Conservation (phyloP, 495 filamentous ascomycete species). For the Hapsidospora chrysogenum region DNA sequence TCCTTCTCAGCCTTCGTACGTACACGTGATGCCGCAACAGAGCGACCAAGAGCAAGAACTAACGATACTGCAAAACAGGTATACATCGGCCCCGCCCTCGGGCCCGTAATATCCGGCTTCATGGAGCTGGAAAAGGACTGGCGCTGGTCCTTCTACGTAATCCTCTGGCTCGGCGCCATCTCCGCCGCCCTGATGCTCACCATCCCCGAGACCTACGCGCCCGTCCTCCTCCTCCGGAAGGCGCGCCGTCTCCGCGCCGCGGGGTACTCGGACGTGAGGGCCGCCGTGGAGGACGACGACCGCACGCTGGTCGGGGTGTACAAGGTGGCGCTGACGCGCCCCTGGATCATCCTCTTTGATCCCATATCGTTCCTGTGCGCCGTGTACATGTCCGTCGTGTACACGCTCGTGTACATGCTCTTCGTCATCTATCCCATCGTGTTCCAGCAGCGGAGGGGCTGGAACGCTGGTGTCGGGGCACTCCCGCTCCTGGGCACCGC, state of each 20-base stretch:
- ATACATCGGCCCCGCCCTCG: constrained; percentile 34
- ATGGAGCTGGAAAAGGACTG: constrained; percentile 25
- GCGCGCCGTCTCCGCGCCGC: constrained; percentile 29
- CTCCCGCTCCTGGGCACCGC: constrained; percentile 27
- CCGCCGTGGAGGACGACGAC: constrained; percentile 24
- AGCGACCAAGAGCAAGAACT: too few species aligned
- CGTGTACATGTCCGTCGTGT: constrained; percentile 35
- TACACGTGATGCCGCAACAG: too few species aligned
- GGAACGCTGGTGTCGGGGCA: constrained; percentile 35
- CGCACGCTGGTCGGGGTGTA: constrained; percentile 24
- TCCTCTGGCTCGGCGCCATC: constrained; percentile 24
- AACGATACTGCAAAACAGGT: too few species aligned
- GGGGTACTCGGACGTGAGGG: constrained; percentile 28
- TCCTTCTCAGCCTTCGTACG: constrained; percentile 21
- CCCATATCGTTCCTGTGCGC: constrained; percentile 28
- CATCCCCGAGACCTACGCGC: constrained; percentile 53
- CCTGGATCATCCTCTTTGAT: constrained; percentile 24
- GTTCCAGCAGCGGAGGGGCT: constrained; percentile 35
- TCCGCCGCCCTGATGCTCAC: constrained; percentile 25
- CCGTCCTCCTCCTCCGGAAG: constrained; percentile 42
- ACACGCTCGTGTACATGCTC: constrained; percentile 36
- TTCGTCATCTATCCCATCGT: constrained; percentile 34
- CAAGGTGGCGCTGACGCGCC: constrained; percentile 31
- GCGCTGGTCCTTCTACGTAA: constrained; percentile 32
- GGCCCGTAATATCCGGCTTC: constrained; percentile 33